These are phyloP conservation scores for Phytophthora pseudosyringae DNA, from an alignment of 352 stramenopile genomes.

Conservation along the genomic window DNA sequence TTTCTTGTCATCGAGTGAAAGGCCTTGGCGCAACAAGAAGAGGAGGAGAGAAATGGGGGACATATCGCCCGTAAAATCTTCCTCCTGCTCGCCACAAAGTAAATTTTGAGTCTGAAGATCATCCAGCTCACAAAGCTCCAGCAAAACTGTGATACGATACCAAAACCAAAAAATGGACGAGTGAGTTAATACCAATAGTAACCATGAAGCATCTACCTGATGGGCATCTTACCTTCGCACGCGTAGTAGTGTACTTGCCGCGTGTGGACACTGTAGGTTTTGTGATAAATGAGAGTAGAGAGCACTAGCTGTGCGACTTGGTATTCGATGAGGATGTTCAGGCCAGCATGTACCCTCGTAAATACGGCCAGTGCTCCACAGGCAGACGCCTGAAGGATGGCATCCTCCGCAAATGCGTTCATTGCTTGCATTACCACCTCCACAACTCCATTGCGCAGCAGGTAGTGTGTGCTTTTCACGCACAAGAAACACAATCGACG, in stretches of 20 bases:
- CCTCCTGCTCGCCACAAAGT: conserved; percentile 54
- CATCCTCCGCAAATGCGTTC: conserved; percentile 73
- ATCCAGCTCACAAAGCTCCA: conserved; percentile 75
- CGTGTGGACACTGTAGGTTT: conserved; percentile 84
- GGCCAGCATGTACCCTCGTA: conserved; percentile 55
- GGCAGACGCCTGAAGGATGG: conserved; percentile 78
- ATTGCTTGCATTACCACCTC: conserved; percentile 63
- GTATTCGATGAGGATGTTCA: conserved; percentile 60
- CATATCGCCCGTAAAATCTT: conserved; percentile 47
- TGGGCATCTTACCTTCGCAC: conserved; percentile 57
- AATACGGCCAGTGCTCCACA: conserved; percentile 83
- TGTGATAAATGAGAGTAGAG: conserved; percentile 76
- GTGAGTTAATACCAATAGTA: neutral
- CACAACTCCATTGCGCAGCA: conserved; percentile 61
- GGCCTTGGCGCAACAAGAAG: conserved; percentile 73
- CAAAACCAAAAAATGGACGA: neutral
- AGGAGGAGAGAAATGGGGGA: conserved; percentile 72
- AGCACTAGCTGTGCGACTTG: conserved; percentile 68
- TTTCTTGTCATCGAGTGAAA: conserved; percentile 84
- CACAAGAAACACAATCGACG: conserved; percentile 79
- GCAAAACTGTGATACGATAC: conserved; percentile 44
- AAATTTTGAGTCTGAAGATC: conserved; percentile 60
- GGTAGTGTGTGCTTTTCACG: conserved; percentile 59
- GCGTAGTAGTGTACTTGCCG: conserved; percentile 87
- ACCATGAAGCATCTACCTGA: neutral